Base-by-base conservation (phyloP, 129 eudicot species). In the Artemisia tridentata region DNA sequence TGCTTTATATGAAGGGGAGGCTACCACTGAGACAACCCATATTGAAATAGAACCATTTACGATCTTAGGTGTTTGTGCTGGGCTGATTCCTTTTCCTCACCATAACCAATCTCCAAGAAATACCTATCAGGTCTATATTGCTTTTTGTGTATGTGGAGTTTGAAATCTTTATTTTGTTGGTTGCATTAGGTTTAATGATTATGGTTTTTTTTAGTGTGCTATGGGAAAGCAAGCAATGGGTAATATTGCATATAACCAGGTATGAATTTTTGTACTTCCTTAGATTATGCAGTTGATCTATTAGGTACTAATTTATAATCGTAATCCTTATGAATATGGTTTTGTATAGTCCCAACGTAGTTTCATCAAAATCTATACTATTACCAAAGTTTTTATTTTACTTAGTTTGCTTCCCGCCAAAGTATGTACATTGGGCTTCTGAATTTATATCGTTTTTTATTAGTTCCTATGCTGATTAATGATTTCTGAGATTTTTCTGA, bases 201-300 rank as follows among this genome's bases (percentile, higher is more conserved):
- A 9, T 34, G 27, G 1, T 38, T 63, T 63, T 21, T 53, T 67
- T 5, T 60, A 91, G 99, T 95, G 99, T 82, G 99, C 99, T 45
- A 95, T 95, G 97, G 99, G 99, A 41, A 95, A 95, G 76, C 99
- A 95, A 88, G 99, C 99, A 34, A 95, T 95, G 99, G 99, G 99
- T 21, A 90, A 95, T 70, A 95, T 95, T 74, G 99, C 99, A 11
- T 86, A 95, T 79, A 95, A 95, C 73, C 96, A 95, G 95, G 98
- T 80, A 81, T 68, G 82, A 41, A 23, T 10, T 29, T 23, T 11
- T 56, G 55, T 14, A 38, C 54, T 51, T 62, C 49, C 47, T 16
- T n/a, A 3, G 11, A 4, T 34, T 13, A 31, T 69, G 31, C 50
- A 34, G 19, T 54, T 53, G 61, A 51, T 38, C 45, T 34, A 8